phyloP scores from a whole-genome alignment of 352 stramenopile genomes.

The Thraustochytrium striatum region DNA sequence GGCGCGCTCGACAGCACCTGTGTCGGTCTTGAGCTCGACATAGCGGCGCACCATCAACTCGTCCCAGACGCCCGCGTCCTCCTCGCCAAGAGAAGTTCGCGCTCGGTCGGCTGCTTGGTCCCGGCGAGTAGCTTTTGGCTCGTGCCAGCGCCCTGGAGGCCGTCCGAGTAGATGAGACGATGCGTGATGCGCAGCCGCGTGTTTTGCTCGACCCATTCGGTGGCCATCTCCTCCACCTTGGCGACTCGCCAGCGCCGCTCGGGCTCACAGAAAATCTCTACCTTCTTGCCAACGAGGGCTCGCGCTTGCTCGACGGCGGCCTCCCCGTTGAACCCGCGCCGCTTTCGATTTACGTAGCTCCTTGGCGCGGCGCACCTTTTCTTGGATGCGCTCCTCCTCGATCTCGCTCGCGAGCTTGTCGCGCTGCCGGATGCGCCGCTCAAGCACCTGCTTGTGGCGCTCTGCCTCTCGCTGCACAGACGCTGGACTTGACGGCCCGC shows the following conservation, averaged over 20 bases:
- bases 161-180: slow-evolving; percentile 15
- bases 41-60: slow-evolving; percentile 7
- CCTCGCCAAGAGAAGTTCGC: too few relatives aligned
- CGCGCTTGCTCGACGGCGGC: slow-evolving; percentile 1
- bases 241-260: slow-evolving; percentile 1
- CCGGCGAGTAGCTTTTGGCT: too few relatives aligned
- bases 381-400: slow-evolving; percentile 13
- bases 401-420: slow-evolving; percentile 1
- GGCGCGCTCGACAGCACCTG: slow-evolving; percentile 2
- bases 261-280: slow-evolving; percentile 16
- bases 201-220: slow-evolving; percentile 19
- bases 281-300: slow-evolving; percentile 1
- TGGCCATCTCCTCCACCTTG: slow-evolving; percentile 24
- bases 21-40: slow-evolving; percentile 31
- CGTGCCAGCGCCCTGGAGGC: not conserved
- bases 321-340: not conserved
- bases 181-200: slow-evolving; percentile 8
- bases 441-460: too few relatives aligned
- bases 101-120: too few relatives aligned
- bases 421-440: not conserved
- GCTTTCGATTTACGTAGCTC: slow-evolving; percentile 31
- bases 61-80: not conserved
- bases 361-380: not conserved
- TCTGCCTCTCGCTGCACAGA: not conserved
- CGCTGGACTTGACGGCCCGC: not conserved